These are phyloP conservation scores for Candida succiphila DNA, from an alignment of 805 yeast genomes.

Conservation along the genomic window DNA sequence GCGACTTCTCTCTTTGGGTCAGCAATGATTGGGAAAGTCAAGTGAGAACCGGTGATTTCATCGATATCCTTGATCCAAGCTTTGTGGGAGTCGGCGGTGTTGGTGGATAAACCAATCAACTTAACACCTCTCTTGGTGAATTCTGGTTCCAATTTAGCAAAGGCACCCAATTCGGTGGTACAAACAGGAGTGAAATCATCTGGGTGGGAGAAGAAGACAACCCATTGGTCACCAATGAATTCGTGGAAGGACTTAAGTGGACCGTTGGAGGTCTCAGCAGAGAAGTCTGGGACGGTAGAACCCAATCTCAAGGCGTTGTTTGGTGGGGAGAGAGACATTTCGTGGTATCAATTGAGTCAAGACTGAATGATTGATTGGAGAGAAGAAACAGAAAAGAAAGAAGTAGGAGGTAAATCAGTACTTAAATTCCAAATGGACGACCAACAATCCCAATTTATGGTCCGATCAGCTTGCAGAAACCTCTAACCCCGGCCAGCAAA, in stretches of 20 bases:
- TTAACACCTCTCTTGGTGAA: slow-evolving; percentile 56
- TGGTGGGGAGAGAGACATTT: slow-evolving; percentile 32
- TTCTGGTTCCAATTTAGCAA: slow-evolving; percentile 62
- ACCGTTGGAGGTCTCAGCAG: slow-evolving; percentile 54
- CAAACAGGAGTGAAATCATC: slow-evolving; percentile 76
- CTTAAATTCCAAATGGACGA: too few relatives aligned
- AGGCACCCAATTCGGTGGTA: slow-evolving; percentile 72
- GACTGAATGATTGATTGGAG: neutral
- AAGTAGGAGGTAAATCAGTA: too few relatives aligned
- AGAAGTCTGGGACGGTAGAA: slow-evolving; percentile 60
- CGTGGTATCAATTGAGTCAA: slow-evolving; percentile 1
- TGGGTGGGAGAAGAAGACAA: slow-evolving; percentile 63
- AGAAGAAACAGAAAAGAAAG: neutral
- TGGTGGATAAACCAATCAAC: slow-evolving; percentile 60
- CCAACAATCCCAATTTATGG: too few relatives aligned
- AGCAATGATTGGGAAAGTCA: slow-evolving; percentile 60
- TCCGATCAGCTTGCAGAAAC: too few relatives aligned
- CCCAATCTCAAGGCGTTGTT: slow-evolving; percentile 38
- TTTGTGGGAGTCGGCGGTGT: slow-evolving; percentile 49
- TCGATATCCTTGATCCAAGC: slow-evolving; percentile 68
- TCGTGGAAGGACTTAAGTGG: slow-evolving; percentile 54
- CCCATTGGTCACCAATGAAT: slow-evolving; percentile 54
- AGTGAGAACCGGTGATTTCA: slow-evolving; percentile 49
- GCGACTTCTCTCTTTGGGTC: slow-evolving; percentile 56
- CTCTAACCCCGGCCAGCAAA: too few relatives aligned